These are phyloP conservation scores for Cordyceps pruinosa DNA, from an alignment of 2,329 filamentous ascomycete genomes.

Conservation along the genomic window DNA sequence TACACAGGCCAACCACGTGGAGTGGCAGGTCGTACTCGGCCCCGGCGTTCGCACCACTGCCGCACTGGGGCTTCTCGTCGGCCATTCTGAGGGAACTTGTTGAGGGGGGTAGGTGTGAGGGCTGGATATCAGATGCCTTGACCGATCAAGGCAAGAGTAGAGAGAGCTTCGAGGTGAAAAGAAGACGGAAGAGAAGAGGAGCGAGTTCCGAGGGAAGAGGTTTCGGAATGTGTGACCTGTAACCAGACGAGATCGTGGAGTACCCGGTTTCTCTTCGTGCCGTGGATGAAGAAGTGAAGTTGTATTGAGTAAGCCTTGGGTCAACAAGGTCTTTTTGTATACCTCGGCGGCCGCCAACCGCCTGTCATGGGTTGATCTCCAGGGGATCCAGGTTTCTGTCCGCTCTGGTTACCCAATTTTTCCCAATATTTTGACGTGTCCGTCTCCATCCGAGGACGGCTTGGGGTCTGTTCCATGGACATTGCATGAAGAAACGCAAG, in stretches of 20 bases:
- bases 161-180: not conserved
- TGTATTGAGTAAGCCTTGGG: not conserved
- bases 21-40: conserved; percentile 22
- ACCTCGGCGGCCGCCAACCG: not conserved
- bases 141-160: not conserved
- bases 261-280: not conserved
- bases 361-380: not conserved
- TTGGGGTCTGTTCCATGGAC: not conserved
- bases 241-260: conserved; percentile 1
- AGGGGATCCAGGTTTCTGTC: not conserved
- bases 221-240: not conserved
- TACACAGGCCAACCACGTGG: conserved; percentile 27
- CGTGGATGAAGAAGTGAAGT: not conserved
- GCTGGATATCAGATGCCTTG: too few relatives aligned
- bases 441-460: not conserved
- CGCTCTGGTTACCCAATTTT: not conserved
- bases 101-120: too few relatives aligned
- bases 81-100: not conserved
- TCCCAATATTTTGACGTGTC: not conserved
- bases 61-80: conserved; percentile 24
- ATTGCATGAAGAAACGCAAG: not conserved
- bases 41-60: conserved; percentile 11
- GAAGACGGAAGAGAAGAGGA: not conserved
- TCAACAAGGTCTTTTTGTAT: not conserved
- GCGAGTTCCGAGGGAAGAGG: not conserved